Evolutionary conservation across 495 filamentous ascomycete species (phyloP).

Genomic region (Emericellopsis terricola): DNA sequence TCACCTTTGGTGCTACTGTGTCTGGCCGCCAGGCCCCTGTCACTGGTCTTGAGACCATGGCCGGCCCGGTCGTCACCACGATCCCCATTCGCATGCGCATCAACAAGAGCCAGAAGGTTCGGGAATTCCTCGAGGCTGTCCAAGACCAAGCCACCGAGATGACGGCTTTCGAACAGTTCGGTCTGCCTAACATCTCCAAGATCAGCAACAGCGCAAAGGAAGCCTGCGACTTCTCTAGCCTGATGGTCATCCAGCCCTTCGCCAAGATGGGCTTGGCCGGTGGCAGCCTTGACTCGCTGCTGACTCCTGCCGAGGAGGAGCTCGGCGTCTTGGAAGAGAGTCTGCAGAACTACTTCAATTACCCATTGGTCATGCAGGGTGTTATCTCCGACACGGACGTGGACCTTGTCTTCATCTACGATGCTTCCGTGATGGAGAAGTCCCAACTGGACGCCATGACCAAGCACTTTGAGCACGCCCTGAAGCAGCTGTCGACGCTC

Average conservation of each 20-base stretch:
- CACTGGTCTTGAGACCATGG: slow-evolving; percentile 26
- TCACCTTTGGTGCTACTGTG: too few relatives aligned
- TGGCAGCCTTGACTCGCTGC: slow-evolving; percentile 3
- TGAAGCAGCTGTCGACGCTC: slow-evolving; percentile 4
- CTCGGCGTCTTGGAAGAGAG: not conserved
- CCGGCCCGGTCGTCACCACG: slow-evolving; percentile 38
- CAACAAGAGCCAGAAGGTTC: slow-evolving; percentile 1
- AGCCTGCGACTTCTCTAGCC: slow-evolving; percentile 1
- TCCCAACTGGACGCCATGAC: slow-evolving; percentile 7
- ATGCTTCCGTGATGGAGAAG: slow-evolving; percentile 4
- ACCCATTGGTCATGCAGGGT: slow-evolving; percentile 9
- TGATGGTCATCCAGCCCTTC: not conserved
- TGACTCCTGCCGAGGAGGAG: slow-evolving; percentile 1
- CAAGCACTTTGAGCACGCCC: slow-evolving; percentile 6
- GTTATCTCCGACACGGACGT: slow-evolving; percentile 1
- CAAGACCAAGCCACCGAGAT: slow-evolving; percentile 19
- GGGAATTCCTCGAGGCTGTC: slow-evolving; percentile 8
- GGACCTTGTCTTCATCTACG: slow-evolving; percentile 5
- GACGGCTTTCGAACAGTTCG: slow-evolving; percentile 25
- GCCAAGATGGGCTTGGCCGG: not conserved
- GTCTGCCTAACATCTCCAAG: slow-evolving; percentile 20
- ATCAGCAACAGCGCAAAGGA: slow-evolving; percentile 1
- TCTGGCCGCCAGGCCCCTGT: too few relatives aligned
- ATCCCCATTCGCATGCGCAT: slow-evolving; percentile 28
- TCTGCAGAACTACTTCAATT: slow-evolving; percentile 5